Evolutionary conservation across 2,329 filamentous ascomycete genomes (phyloP).

Genomic region (Trichoderma koningiopsis): DNA sequence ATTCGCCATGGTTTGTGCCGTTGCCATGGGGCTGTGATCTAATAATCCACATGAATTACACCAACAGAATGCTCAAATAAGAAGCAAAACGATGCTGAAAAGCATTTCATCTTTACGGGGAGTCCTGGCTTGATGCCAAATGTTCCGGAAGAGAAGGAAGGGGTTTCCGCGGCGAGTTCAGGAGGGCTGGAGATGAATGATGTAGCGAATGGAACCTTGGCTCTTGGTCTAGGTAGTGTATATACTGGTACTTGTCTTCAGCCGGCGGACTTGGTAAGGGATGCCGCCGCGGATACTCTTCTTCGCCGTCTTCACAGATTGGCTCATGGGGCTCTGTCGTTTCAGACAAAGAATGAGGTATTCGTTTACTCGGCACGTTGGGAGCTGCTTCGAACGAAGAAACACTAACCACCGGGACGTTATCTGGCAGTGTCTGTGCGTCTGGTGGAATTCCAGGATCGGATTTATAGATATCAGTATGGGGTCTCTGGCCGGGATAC

Average conservation of each 20-base stretch:
- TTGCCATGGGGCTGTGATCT: conserved; percentile 9
- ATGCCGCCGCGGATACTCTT: conserved; percentile 33
- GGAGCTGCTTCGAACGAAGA: neutral
- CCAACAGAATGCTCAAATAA: neutral
- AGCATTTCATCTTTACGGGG: conserved; percentile 8
- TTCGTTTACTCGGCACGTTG: conserved; percentile 12
- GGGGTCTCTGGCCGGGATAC: conserved; percentile 26
- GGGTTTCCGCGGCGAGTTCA: conserved; percentile 43
- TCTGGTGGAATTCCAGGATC: neutral
- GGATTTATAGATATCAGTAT: conserved; percentile 14
- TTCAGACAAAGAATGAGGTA: neutral
- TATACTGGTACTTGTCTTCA: conserved; percentile 26
- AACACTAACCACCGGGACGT: neutral
- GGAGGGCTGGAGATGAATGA: conserved; percentile 20
- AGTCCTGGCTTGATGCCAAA: conserved; percentile 13
- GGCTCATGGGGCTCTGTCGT: neutral
- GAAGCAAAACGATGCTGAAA: neutral
- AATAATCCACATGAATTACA: neutral
- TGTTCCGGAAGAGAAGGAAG: conserved; percentile 39
- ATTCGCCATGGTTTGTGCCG: neutral
- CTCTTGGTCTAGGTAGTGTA: conserved; percentile 11
- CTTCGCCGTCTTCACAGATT: neutral
- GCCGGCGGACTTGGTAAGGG: conserved; percentile 34
- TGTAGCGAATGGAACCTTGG: neutral
- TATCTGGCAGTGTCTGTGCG: neutral